Evolutionary conservation across 1,284 basidiomycete species (phyloP).

Genomic region (Gomphus sp.): DNA sequence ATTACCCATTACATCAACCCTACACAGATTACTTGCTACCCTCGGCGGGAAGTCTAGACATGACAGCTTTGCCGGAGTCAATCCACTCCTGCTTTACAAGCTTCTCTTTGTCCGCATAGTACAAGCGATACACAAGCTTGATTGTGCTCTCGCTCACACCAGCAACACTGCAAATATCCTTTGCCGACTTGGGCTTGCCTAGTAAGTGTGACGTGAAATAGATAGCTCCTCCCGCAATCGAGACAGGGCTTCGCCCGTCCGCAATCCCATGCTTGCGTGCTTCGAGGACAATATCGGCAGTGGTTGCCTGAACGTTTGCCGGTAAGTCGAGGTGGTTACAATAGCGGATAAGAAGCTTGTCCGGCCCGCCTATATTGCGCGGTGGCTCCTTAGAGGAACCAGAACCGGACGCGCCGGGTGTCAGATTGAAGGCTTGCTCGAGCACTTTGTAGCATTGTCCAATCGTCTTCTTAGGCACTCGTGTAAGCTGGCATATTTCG

Average conservation of each 20-base stretch:
- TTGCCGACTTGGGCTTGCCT: constrained; percentile 64
- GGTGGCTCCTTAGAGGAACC: constrained; percentile 33
- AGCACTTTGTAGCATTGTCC: constrained; percentile 93
- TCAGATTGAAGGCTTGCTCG: constrained; percentile 85
- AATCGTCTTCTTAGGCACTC: constrained; percentile 91
- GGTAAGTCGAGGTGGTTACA: constrained; percentile 92
- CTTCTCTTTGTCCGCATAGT: constrained; percentile 60
- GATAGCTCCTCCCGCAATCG: constrained; percentile 92
- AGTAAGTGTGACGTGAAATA: constrained; percentile 86
- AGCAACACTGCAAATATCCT: constrained; percentile 89
- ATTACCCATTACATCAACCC: background rate
- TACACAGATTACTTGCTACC: background rate
- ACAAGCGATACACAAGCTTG: constrained; percentile 74
- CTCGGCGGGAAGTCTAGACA: constrained; percentile 34
- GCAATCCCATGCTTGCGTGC: constrained; percentile 83
- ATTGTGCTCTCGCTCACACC: constrained; percentile 97
- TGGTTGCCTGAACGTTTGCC: constrained; percentile 72
- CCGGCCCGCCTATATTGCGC: constrained; percentile 41
- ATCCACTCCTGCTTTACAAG: constrained; percentile 78
- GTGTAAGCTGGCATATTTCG: constrained; percentile 90
- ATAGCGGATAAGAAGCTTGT: constrained; percentile 87
- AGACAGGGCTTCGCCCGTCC: constrained; percentile 90
- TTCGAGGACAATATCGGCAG: constrained; percentile 75
- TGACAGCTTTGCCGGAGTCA: constrained; percentile 61
- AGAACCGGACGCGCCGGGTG: constrained; percentile 30